Evolutionary conservation across 768 basidiomycete species (phyloP).

Genomic region (Antrodiella citrinella): DNA sequence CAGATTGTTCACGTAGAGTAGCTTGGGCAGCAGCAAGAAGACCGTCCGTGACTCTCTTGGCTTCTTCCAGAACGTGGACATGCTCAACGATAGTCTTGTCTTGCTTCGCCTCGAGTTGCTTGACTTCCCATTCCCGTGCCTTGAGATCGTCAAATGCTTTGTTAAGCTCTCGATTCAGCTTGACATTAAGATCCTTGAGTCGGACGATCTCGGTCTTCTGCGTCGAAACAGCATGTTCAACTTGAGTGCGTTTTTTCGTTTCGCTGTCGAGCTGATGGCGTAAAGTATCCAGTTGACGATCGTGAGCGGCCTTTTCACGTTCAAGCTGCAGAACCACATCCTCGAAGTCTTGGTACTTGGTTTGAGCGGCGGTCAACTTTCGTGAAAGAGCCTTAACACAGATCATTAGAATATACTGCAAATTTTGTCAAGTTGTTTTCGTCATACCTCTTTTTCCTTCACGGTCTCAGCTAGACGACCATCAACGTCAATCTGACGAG

Average conservation of each 20-base stretch:
- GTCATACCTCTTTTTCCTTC: constrained; percentile 71
- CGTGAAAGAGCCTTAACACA: constrained; percentile 62
- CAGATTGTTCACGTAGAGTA: constrained; percentile 66
- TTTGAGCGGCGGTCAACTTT: constrained; percentile 62
- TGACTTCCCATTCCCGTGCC: constrained; percentile 77
- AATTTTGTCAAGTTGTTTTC: no score
- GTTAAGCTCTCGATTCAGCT: constrained; percentile 74
- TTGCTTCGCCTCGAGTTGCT: constrained; percentile 76
- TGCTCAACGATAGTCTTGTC: constrained; percentile 99
- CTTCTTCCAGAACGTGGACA: constrained; percentile 92
- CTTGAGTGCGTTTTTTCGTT: constrained; percentile 57
- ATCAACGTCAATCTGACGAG: constrained; percentile 62
- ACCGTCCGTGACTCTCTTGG: constrained; percentile 88
- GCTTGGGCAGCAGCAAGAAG: constrained; percentile 76
- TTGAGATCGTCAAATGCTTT: constrained; percentile 77
- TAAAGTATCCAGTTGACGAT: constrained; percentile 61
- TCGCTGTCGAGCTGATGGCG: constrained; percentile 74
- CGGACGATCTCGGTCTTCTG: constrained; percentile 66
- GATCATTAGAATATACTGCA: no score
- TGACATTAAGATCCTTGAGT: constrained; percentile 59
- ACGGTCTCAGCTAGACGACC: constrained; percentile 50
- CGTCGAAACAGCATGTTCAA: constrained; percentile 55
- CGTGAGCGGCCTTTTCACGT: constrained; percentile 67
- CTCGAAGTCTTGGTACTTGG: constrained; percentile 80
- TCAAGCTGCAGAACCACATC: constrained; percentile 81